Evolutionary conservation across 441 rosid species (phyloP).

Genomic region (Eugenia klotzschiana): DNA sequence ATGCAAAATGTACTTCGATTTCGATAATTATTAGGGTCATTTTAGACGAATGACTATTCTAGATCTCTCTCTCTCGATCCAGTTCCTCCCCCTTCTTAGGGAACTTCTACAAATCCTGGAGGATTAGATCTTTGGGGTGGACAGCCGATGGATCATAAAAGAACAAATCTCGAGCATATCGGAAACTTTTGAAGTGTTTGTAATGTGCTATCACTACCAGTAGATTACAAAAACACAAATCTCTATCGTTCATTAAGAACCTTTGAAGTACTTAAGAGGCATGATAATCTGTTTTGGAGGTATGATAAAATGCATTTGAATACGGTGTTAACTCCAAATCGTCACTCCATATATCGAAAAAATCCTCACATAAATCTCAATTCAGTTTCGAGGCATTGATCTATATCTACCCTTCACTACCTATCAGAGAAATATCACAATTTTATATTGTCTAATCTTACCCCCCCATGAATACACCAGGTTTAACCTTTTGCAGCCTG

Average conservation of each 20-base stretch:
- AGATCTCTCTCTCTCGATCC: not conserved
- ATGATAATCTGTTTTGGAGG: not conserved
- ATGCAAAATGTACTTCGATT: not conserved
- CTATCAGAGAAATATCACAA: not conserved
- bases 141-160: not conserved
- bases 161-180: not conserved
- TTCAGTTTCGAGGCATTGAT: not conserved
- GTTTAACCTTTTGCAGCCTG: not conserved
- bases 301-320: not conserved
- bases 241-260: not conserved
- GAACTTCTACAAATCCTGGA: not conserved
- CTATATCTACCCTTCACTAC: not conserved
- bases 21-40: not conserved
- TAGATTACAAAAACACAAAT: not conserved
- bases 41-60: not conserved
- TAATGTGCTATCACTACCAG: no score
- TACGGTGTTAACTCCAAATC: accelerated
- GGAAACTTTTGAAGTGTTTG: not conserved
- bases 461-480: not conserved
- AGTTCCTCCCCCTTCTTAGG: not conserved
- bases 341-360: not conserved
- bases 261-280: not conserved
- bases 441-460: not conserved
- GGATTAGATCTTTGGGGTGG: not conserved
- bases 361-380: not conserved